These are phyloP conservation scores for Kuraishia hungarica DNA, from an alignment of 805 yeast genomes.

Conservation along the genomic window DNA sequence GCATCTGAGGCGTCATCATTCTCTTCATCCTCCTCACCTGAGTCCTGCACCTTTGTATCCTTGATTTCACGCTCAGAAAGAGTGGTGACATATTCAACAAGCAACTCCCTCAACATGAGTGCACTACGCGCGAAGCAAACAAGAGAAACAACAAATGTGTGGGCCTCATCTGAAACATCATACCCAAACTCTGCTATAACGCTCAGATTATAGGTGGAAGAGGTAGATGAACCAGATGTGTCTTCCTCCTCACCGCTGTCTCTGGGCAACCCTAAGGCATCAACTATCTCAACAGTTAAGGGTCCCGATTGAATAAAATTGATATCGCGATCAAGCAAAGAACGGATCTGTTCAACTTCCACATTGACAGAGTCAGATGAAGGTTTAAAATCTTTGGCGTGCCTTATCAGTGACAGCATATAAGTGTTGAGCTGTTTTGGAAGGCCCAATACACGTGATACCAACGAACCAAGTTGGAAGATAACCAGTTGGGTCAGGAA, in stretches of 20 bases:
- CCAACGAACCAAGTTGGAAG: slow-evolving; percentile 10
- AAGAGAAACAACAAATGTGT: not conserved
- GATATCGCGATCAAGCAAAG: slow-evolving; percentile 13
- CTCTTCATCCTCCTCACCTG: slow-evolving; percentile 2
- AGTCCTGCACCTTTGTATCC: slow-evolving; percentile 4
- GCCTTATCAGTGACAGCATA: slow-evolving; percentile 10
- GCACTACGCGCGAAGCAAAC: not conserved
- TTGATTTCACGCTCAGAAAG: not conserved
- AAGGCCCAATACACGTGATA: slow-evolving; percentile 5
- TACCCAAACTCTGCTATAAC: not conserved
- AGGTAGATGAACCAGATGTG: not conserved
- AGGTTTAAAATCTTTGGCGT: slow-evolving; percentile 6
- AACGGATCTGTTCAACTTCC: slow-evolving; percentile 7
- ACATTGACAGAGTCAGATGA: not conserved
- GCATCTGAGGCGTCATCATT: slow-evolving; percentile 3
- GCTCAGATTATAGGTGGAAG: not conserved
- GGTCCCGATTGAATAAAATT: slow-evolving; percentile 13
- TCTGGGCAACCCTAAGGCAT: not conserved
- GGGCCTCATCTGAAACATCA: not conserved
- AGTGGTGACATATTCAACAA: not conserved
- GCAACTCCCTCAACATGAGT: not conserved
- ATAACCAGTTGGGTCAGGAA: slow-evolving; percentile 12
- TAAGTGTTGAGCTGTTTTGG: slow-evolving; percentile 9
- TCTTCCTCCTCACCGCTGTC: not conserved
- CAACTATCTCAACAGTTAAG: slow-evolving; percentile 12